These are phyloP conservation scores for Marasmius tenuissimus DNA, from an alignment of 1,284 basidiomycete genomes.

Conservation along the genomic window DNA sequence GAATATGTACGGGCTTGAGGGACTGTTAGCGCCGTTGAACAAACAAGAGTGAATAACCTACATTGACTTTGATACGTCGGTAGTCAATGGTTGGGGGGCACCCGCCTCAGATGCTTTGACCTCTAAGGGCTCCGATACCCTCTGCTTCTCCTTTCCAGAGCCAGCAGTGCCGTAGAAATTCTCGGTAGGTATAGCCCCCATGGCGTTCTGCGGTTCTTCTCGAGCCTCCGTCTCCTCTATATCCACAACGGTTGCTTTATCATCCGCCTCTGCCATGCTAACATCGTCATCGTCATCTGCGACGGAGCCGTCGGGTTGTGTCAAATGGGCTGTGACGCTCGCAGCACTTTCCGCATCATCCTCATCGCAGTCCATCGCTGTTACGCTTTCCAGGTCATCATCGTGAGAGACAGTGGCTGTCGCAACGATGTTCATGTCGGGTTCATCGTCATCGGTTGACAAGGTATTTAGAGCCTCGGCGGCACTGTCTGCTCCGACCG, in stretches of 20 bases:
- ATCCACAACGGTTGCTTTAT: not conserved
- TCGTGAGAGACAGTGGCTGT: not conserved
- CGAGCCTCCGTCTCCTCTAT: not conserved
- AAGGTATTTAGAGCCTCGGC: not conserved
- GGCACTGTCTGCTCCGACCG: not conserved
- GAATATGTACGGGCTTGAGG: slow-evolving; percentile 71
- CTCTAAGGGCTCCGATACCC: not conserved
- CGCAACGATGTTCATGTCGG: not conserved
- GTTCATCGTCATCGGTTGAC: not conserved
- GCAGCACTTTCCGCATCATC: not conserved
- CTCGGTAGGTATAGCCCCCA: not conserved
- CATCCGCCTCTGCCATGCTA: not conserved
- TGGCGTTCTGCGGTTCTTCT: not conserved
- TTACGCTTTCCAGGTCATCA: not conserved
- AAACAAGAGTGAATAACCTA: not conserved
- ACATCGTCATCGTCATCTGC: not conserved
- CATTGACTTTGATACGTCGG: not conserved
- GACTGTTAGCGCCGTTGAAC: not conserved
- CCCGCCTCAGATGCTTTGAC: not conserved
- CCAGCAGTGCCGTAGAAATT: not conserved
- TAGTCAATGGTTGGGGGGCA: not conserved
- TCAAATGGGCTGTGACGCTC: not conserved
- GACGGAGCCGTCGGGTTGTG: not conserved
- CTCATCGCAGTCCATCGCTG: not conserved
- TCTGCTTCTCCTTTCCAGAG: slow-evolving; percentile 2